A percentile compares a stretch with the other conserved stretches of the same genome.
phyloP scores from a whole-genome alignment of 2,329 filamentous ascomycete species.

The Verticillium tricorpus region DNA sequence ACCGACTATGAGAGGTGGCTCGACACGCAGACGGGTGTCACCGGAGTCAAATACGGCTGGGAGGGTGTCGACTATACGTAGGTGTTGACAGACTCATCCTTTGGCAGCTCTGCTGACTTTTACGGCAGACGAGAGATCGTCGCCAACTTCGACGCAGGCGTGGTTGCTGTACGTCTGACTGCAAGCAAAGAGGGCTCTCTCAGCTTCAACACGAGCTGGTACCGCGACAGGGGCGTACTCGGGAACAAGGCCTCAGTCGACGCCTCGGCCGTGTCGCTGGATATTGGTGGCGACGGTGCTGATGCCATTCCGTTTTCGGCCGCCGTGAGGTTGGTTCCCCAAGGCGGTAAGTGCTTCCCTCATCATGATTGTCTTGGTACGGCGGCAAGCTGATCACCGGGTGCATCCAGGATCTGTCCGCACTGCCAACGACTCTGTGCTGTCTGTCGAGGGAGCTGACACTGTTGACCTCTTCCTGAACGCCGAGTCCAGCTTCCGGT shows the following conservation, averaged over 20 bases:
- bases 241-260: constrained; percentile 9
- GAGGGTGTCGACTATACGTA: constrained; percentile 21
- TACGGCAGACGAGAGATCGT: constrained; percentile 30
- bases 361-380: neutral
- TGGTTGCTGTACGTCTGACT: constrained; percentile 26
- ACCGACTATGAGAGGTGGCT: constrained; percentile 32
- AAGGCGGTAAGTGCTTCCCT: constrained; percentile 11
- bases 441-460: constrained; percentile 15
- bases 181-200: constrained; percentile 13
- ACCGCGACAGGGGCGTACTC: neutral
- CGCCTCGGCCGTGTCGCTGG: neutral
- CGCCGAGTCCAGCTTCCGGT: constrained; percentile 19
- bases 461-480: constrained; percentile 20
- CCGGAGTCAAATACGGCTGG: constrained; percentile 30
- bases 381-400: neutral
- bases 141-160: constrained; percentile 35
- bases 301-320: constrained; percentile 18
- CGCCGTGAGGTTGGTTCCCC: constrained; percentile 10
- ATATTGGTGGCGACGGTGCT: constrained; percentile 3
- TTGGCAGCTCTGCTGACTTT: neutral
- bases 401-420: neutral
- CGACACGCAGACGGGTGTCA: constrained; percentile 29
- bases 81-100: neutral
- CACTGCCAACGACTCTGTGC: neutral
- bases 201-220: constrained; percentile 15